Base-by-base conservation (phyloP, 495 filamentous ascomycete species). In the Annulohypoxylon stygium region DNA sequence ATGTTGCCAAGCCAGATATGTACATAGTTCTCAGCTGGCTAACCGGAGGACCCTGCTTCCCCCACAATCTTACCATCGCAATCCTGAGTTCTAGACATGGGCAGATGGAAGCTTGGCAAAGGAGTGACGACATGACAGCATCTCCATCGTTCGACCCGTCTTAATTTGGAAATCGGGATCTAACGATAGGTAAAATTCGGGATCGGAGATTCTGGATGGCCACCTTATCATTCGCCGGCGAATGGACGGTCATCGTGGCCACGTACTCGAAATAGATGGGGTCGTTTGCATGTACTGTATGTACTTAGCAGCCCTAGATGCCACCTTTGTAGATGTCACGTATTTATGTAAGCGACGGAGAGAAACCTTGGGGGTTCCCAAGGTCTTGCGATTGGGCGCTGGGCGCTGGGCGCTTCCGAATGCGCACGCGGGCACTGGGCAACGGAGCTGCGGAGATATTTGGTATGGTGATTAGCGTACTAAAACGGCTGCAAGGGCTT, bases 391-490 rank as follows among this genome's bases (percentile, higher is more conserved):
- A 65, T 63, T 58, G 43, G 61, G 63, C 54, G 61, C 45, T 58
- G 43, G 61, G 63, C 54, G 61, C 45, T 67, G 20, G 20, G 20
- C 20, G 20, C 20, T 67, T 70, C 50, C 26, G 20, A 14, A 51
- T 53, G 67, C 26, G 53, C 72, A 75, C 63, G 72, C 67, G 72
- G 63, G 41, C 43, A 61, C 67, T 67, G 72, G 72, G 41, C 43
- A 61, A 70, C 72, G 72, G 72, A 70, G 43, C 67, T 75, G 72
- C 72, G 72, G 72, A 75, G 59, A 61, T 58, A 70, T 67, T 67
- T 50, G n/a, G 50, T 61, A 73, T 16, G 66, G 62, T 62, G 61
- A 34, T 69, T 74, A 74, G 57, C 59, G 58, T 30, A 63, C 43
- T 55, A 43, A 67, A 67, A 67, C 70, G 67, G 71, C 71, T 74